Percentiles rank a stretch among this genome's conserved stretches.
phyloP scores from a whole-genome alignment of 495 filamentous ascomycete species.

The Aspergillus bridgeri region DNA sequence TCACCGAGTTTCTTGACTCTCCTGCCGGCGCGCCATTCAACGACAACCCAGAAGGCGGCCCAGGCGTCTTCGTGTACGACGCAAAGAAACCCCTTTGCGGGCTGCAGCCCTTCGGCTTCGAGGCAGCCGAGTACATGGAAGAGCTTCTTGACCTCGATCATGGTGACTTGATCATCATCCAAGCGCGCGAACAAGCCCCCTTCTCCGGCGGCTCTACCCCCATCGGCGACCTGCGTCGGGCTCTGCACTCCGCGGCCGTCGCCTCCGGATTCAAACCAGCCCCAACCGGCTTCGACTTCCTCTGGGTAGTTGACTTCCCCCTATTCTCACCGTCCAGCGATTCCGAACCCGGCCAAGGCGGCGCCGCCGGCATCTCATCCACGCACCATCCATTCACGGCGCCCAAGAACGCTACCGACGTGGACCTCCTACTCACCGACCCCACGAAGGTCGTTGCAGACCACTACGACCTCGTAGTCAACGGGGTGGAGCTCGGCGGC shows the following conservation, averaged over 20 bases:
- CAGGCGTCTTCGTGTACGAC: constrained; percentile 73
- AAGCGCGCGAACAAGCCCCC: constrained; percentile 64
- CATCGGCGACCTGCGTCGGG: constrained; percentile 72
- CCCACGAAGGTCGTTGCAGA: constrained; percentile 72
- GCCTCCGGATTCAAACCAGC: constrained; percentile 51
- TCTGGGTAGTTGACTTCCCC: constrained; percentile 89
- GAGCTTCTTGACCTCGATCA: constrained; percentile 53
- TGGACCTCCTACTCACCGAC: constrained; percentile 67
- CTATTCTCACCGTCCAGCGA: constrained; percentile 74
- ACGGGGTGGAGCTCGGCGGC: constrained; percentile 91
- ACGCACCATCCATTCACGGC: constrained; percentile 98
- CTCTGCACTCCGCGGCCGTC: constrained; percentile 65
- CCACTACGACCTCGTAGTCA: constrained; percentile 93
- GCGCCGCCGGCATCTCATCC: constrained; percentile 71
- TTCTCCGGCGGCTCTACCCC: constrained; percentile 67
- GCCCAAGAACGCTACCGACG: constrained; percentile 67
- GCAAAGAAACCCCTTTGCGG: constrained; percentile 66
- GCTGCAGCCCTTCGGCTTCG: constrained; percentile 70
- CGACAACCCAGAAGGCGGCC: constrained; percentile 64
- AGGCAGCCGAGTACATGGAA: constrained; percentile 59
- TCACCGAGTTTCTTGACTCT: constrained; percentile 63
- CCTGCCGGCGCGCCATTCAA: constrained; percentile 59
- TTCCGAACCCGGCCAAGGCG: constrained; percentile 77
- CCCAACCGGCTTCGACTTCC: constrained; percentile 57
- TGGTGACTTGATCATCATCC: constrained; percentile 75